Conservation (phyloP, 1,284 basidiomycete genomes). For the Heliocybe sulcata region DNA sequence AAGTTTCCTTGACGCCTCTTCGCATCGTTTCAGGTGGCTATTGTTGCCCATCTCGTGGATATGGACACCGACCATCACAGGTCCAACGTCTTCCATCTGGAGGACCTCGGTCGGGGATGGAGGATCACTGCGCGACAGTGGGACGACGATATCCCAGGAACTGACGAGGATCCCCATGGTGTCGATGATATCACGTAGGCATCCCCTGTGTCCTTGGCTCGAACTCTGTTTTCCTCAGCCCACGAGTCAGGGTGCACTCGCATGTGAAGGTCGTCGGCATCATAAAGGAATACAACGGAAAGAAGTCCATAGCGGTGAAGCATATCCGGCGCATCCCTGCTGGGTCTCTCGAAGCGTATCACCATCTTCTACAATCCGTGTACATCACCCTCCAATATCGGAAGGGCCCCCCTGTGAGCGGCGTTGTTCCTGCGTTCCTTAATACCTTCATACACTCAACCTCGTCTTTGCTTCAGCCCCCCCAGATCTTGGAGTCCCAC, state of each 20-base stretch:
- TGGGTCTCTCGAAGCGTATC: conserved; percentile 51
- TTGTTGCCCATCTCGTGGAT: conserved; percentile 32
- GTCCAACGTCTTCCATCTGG: neutral
- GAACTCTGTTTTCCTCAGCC: neutral
- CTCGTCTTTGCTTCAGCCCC: neutral
- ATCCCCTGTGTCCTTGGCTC: neutral
- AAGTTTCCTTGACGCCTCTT: conserved; percentile 19
- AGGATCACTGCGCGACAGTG: neutral
- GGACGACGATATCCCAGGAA: neutral
- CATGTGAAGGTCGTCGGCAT: conserved; percentile 30
- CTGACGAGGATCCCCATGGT: neutral
- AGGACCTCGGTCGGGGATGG: neutral
- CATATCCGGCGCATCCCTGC: conserved; percentile 38
- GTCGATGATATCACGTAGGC: neutral
- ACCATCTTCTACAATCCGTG: conserved; percentile 50
- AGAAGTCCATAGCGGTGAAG: conserved; percentile 28
- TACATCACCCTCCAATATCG: conserved; percentile 31
- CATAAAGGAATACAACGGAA: conserved; percentile 23
- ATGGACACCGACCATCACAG: neutral
- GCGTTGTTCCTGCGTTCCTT: neutral
- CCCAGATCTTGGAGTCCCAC: neutral
- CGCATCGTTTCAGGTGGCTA: conserved; percentile 38
- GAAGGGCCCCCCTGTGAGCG: conserved; percentile 20
- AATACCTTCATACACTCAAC: neutral
- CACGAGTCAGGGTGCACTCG: conserved; percentile 27